A percentile compares a stretch with the other conserved stretches of the same genome.
These are phyloP conservation scores for Pestalotiopsis sp. DNA, from an alignment of 2,329 filamentous ascomycete genomes.

Conservation along the genomic window DNA sequence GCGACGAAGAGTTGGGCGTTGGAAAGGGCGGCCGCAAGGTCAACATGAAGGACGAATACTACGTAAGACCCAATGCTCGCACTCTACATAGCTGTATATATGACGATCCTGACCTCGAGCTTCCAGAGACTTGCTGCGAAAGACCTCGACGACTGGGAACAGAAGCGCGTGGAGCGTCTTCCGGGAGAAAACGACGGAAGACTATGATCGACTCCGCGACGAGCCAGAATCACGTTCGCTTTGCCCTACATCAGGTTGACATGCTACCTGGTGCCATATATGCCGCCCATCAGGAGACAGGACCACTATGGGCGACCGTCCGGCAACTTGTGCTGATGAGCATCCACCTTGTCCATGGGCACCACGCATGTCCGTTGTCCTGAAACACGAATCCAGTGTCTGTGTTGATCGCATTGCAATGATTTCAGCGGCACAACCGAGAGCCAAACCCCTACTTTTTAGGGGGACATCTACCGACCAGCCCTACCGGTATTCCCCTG, in stretches of 20 bases:
- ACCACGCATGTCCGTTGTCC: neutral
- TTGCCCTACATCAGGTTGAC: neutral
- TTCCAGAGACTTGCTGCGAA: constrained; percentile 77
- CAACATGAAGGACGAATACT: constrained; percentile 85
- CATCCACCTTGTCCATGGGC: neutral
- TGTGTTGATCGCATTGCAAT: neutral
- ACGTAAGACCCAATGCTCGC: constrained; percentile 59
- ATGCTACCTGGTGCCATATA: neutral
- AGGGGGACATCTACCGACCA: neutral
- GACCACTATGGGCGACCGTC: neutral
- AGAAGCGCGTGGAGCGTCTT: constrained; percentile 88
- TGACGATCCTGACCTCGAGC: constrained; percentile 12
- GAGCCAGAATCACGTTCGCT: neutral
- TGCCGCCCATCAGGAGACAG: neutral
- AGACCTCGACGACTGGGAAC: constrained; percentile 95
- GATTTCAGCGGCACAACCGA: neutral
- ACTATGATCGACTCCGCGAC: constrained; percentile 45
- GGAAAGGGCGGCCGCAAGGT: constrained; percentile 72
- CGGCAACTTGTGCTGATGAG: neutral
- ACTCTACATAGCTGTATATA: neutral
- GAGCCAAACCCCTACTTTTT: neutral
- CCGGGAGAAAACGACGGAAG: constrained; percentile 89
- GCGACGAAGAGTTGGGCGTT: constrained; percentile 85
- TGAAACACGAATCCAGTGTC: neutral
- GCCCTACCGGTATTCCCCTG: neutral